phyloP scores from a whole-genome alignment of 768 basidiomycete genomes.

The Suillus decipiens region DNA sequence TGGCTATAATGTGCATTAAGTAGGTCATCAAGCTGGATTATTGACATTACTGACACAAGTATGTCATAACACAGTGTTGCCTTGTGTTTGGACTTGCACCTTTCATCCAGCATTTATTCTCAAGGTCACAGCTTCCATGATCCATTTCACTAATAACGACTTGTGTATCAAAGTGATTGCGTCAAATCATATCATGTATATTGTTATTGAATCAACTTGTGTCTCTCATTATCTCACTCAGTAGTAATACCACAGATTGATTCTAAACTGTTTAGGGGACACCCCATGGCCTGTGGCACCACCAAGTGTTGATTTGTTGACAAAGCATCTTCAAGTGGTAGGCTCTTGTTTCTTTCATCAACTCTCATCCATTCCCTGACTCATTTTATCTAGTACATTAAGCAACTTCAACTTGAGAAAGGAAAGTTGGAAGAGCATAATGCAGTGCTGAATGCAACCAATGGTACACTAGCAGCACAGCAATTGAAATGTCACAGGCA shows the following conservation, averaged over 20 bases:
- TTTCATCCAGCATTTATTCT: not conserved
- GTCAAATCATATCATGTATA: not conserved
- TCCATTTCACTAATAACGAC: not conserved
- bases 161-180: not conserved
- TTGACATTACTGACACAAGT: not conserved
- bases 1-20: no score
- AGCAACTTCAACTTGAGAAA: not conserved
- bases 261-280: not conserved
- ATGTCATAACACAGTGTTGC: not conserved
- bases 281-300: not conserved
- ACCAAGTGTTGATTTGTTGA: not conserved
- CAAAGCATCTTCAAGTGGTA: not conserved
- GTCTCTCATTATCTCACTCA: not conserved
- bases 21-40: not conserved
- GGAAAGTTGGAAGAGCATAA: not conserved
- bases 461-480: not conserved
- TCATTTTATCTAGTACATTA: not conserved
- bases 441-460: not conserved
- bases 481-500: not conserved
- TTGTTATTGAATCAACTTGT: not conserved
- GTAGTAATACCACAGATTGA: not conserved
- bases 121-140: slow-evolving; percentile 1
- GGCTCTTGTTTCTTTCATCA: not conserved
- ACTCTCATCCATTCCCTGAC: not conserved
- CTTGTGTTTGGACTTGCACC: not conserved